A percentile compares a stretch with the other conserved stretches of the same genome.
Evolutionary conservation across 202 grass and related monocot genomes (phyloP).

Genomic region (Zoysia matrella): DNA sequence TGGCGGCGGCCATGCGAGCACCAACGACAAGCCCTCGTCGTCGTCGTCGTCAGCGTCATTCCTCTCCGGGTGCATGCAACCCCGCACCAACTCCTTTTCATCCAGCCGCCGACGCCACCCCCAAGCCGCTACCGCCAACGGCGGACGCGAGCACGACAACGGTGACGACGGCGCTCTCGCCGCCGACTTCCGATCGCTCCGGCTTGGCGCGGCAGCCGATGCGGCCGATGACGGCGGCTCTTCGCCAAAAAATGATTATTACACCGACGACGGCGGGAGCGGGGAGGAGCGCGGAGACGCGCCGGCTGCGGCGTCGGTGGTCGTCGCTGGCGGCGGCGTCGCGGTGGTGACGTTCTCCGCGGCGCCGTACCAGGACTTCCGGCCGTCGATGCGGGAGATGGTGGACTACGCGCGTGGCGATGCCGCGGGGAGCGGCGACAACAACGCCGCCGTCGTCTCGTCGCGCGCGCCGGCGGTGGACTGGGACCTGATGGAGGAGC

Average conservation of each 20-base stretch:
- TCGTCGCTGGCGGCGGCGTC: conserved; percentile 20
- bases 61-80: conserved; percentile 56
- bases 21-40: not conserved
- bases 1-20: not conserved
- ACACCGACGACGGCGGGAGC: not conserved
- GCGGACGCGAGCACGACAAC: not conserved
- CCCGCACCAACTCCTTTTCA: conserved; percentile 51
- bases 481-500: conserved; percentile 67
- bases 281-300: not conserved
- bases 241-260: not conserved
- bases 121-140: not conserved
- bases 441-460: not conserved
- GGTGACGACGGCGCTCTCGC: conserved; percentile 16
- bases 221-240: not conserved
- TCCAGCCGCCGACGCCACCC: not conserved
- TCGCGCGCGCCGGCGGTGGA: conserved; percentile 34
- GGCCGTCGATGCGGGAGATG: conserved; percentile 65
- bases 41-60: not conserved
- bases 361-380: conserved; percentile 66
- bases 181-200: conserved; percentile 39
- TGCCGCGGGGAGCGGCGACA: too few species aligned
- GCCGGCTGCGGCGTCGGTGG: not conserved
- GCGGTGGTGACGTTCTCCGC: conserved; percentile 56
- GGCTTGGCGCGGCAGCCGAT: not conserved
- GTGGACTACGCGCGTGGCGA: too few species aligned